Conservation (phyloP, 2,329 filamentous ascomycete species). For the Bertia moriformis region DNA sequence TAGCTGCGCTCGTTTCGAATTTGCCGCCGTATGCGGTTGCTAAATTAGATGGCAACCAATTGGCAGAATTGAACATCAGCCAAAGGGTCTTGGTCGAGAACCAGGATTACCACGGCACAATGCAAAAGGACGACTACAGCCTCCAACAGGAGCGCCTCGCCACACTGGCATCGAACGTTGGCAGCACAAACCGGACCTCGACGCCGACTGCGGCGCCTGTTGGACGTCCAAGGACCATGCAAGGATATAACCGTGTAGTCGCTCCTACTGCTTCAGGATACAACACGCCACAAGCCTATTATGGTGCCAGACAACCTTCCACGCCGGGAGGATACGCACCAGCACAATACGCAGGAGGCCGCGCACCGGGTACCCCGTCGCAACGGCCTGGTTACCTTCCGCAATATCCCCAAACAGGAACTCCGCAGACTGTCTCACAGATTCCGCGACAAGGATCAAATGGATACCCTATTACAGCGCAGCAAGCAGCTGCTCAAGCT, state of each 20-base stretch:
- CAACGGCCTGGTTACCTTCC: not conserved
- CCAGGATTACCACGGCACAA: conserved; percentile 60
- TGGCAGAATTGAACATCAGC: conserved; percentile 72
- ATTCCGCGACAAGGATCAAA: not conserved
- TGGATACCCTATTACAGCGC: not conserved
- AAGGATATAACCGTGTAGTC: not conserved
- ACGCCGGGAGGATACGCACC: not conserved
- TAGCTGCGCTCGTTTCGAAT: conserved; percentile 58
- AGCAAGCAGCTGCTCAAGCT: not conserved
- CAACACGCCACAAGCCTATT: not conserved
- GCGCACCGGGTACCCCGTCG: not conserved
- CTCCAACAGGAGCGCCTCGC: conserved; percentile 27
- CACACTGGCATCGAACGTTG: conserved; percentile 12
- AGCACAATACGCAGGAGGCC: not conserved
- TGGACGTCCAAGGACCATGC: not conserved
- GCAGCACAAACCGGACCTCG: conserved; percentile 13
- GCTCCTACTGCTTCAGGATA: not conserved
- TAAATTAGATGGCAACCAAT: conserved; percentile 70
- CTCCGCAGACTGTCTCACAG: not conserved
- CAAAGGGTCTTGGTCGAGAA: conserved; percentile 61
- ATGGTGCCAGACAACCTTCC: not conserved
- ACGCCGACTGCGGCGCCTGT: conserved; percentile 14
- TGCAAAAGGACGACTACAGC: conserved; percentile 68
- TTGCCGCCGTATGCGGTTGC: conserved; percentile 76
- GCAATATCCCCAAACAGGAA: not conserved